A percentile compares a stretch with the other conserved stretches of the same genome.
These are phyloP conservation scores for Adansonia grandidieri DNA, from an alignment of 441 rosid genomes.

Conservation along the genomic window DNA sequence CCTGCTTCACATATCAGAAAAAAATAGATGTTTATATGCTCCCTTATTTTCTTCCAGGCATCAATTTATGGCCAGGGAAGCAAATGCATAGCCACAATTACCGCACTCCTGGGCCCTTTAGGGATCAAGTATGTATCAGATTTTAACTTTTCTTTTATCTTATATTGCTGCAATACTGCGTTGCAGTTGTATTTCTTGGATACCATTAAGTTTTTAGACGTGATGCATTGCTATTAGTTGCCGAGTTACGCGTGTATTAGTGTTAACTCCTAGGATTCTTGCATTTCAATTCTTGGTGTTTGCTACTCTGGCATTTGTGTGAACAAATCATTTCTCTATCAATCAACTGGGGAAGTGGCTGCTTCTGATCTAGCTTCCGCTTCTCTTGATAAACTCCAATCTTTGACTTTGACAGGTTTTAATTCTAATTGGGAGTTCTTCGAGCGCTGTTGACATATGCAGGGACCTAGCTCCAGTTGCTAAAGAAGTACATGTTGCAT, in stretches of 20 bases:
- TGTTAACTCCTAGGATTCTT: not conserved
- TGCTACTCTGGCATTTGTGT: not conserved
- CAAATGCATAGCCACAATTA: constrained; percentile 93
- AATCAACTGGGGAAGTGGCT: not conserved
- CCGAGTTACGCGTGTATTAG: not conserved
- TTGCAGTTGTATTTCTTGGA: not conserved
- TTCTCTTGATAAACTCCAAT: not conserved
- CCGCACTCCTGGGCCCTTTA: constrained; percentile 67
- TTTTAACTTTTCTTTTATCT: constrained; percentile 27
- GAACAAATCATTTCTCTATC: not conserved
- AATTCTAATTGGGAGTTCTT: constrained; percentile 69
- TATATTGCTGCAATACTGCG: not conserved
- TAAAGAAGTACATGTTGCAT: constrained; percentile 80
- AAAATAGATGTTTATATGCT: not conserved
- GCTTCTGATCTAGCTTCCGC: not conserved
- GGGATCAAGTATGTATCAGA: constrained; percentile 58
- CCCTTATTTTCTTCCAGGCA: constrained; percentile 48
- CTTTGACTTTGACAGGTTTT: constrained; percentile 52
- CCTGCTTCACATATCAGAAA: not conserved
- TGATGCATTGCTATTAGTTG: not conserved
- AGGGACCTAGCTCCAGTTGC: constrained; percentile 69
- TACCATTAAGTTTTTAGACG: not conserved
- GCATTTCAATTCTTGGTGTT: not conserved
- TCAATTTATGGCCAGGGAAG: constrained; percentile 83
- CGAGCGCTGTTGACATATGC: constrained; percentile 75